Percentiles rank a stretch among this genome's conserved stretches.
These are phyloP conservation scores for Penicillium sp. DNA, from an alignment of 2,329 filamentous ascomycete species.

Conservation along the genomic window DNA sequence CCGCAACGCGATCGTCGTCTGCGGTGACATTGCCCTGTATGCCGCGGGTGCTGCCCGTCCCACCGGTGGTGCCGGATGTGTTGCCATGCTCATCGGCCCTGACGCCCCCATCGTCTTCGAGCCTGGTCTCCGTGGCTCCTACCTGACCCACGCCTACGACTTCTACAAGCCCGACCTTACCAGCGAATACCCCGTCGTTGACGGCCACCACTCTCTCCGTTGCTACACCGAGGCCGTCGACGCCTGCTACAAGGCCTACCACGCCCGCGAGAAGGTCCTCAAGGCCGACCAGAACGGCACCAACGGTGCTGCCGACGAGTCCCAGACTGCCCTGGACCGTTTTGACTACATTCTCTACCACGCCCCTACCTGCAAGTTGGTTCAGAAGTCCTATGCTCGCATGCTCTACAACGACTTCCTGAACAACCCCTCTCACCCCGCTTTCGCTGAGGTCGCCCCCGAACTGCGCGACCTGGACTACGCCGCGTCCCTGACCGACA, in stretches of 20 bases:
- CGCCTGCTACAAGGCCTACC: conserved; percentile 74
- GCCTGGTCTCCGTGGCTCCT: conserved; percentile 70
- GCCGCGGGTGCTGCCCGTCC: conserved; percentile 77
- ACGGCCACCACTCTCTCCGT: conserved; percentile 74
- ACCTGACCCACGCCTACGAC: conserved; percentile 80
- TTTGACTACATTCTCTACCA: conserved; percentile 84
- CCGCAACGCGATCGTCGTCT: conserved; percentile 70
- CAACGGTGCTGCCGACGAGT: conserved; percentile 44
- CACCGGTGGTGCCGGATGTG: conserved; percentile 71
- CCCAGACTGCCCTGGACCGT: conserved; percentile 65
- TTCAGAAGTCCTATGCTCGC: conserved; percentile 77
- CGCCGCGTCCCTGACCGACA: conserved; percentile 71
- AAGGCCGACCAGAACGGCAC: conserved; percentile 43
- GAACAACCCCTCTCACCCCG: conserved; percentile 58
- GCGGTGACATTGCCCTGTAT: conserved; percentile 78
- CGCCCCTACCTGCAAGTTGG: conserved; percentile 79
- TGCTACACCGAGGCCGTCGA: conserved; percentile 80
- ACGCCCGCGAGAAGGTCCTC: conserved; percentile 61
- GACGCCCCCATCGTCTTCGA: conserved; percentile 71
- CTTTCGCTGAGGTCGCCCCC: conserved; percentile 67
- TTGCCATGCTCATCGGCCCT: conserved; percentile 73
- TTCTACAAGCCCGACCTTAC: conserved; percentile 88
- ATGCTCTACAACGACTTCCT: conserved; percentile 84
- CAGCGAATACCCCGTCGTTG: conserved; percentile 80
- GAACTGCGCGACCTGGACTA: conserved; percentile 76